These are phyloP conservation scores for Sistotremastrum suecicum DNA, from an alignment of 768 basidiomycete species.

Conservation along the genomic window DNA sequence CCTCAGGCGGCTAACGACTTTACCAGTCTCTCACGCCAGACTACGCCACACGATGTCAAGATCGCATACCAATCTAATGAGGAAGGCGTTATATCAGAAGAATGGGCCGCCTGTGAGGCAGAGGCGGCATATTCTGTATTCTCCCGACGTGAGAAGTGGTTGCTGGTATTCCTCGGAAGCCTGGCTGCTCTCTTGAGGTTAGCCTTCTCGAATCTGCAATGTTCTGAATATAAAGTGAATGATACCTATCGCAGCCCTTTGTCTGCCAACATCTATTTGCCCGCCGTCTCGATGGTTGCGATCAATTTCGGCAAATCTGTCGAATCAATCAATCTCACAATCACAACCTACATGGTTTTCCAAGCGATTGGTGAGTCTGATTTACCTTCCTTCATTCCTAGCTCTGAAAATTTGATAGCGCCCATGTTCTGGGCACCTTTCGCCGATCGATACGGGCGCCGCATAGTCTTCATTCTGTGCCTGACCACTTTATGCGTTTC, in stretches of 20 bases:
- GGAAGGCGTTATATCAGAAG: too few species aligned
- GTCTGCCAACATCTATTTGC: conserved; percentile 18
- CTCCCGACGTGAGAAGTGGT: too few species aligned
- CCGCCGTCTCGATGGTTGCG: conserved; percentile 55
- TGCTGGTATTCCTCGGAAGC: too few species aligned
- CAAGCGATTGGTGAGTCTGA: conserved; percentile 38
- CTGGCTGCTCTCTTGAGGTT: too few species aligned
- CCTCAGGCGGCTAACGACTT: too few species aligned
- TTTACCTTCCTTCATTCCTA: neutral
- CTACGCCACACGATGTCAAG: too few species aligned
- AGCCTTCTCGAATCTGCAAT: too few species aligned
- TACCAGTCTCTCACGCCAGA: too few species aligned
- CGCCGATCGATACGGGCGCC: conserved; percentile 50
- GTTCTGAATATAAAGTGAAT: too few species aligned
- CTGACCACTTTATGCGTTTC: conserved; percentile 47
- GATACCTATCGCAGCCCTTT: conserved; percentile 8
- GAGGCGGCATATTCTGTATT: too few species aligned
- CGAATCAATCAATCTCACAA: conserved; percentile 67
- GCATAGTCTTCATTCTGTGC: conserved; percentile 50
- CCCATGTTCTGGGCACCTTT: conserved; percentile 52
- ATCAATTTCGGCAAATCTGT: conserved; percentile 46
- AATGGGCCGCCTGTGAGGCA: too few species aligned
- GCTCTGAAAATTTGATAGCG: conserved; percentile 10
- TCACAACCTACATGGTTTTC: conserved; percentile 62
- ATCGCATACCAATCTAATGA: too few species aligned